Evolutionary conservation across 805 yeast genomes (phyloP), one percentile per base, ranked within the genome.

Genomic region (Maudiozyma bulderi): DNA sequence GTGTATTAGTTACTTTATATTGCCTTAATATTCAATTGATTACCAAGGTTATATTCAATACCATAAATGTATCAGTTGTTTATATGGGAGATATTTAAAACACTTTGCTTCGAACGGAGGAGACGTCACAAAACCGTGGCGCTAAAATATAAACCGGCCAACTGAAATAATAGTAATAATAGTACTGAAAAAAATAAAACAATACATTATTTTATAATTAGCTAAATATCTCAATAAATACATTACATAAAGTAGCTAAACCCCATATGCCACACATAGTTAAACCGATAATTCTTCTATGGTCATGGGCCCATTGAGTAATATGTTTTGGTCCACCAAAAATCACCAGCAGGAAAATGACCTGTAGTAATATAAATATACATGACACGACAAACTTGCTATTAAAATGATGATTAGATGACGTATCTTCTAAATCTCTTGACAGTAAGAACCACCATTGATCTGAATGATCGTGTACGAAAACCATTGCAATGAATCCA

Each of bases 401-500:
- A 30, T 60, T 52, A 34, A 48, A 39, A 15, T 44, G 47, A 15
- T 37, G 42, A 6, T 47, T 41, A 2, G 48, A 43, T 8, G 39
- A 37, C 2, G 33, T 8, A 34, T 54, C 55, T 32, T 54, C 49
- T 10, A 66, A 50, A 26, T 53, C 47, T 5, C 60, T 57, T 15
- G 50, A 52, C 34, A 65, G 48, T 38, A 53, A 35, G n/a, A 60
- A 47, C 63, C 64, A 59, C 60, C 61, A 58, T 7, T 45, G 45
- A 10, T 35, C 43, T 0, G 50, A 44, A 29, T 51, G 50, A 8
- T 50, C 54, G 39, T 54, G 57, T 14, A 58, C 49, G 38, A 61
- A 55, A 5, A 57, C 35, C 62, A 66, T 64, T 1, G 71, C 69
- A 1, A 81, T 54, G 30, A 87, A 53, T 0, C 91, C 90, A 55